Evolutionary conservation across 1,139 yeast species (phyloP), one percentile per base, ranked within the genome.

Genomic region (Protomyces pachydermus): DNA sequence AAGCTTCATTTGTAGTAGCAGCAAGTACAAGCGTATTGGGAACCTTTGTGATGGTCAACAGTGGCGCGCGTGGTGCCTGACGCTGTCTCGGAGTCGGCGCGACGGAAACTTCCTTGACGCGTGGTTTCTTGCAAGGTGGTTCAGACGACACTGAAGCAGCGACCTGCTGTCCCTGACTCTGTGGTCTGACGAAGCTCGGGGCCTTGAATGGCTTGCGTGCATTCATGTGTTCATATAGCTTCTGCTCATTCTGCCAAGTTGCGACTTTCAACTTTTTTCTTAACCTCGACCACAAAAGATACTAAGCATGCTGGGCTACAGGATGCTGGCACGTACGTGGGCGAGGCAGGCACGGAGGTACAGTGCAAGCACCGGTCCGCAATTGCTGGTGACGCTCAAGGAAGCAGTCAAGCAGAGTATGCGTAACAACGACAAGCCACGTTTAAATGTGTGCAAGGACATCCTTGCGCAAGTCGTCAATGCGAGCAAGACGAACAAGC

Each of bases 401-500:
- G 54, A 60, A 37, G 64, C 54, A 28, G 58, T 60, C 39, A 60
- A 60, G 54, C 38, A 45, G 20, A 56, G 57, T 16, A 60, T 60
- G 64, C 48, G 50, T 18, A 52, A 56, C 28, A 60, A 60, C 55
- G 64, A 60, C 42, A 60, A 54, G 39, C 18, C 46, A n/a, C 45
- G 35, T 23, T 38, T 60, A 8, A 38, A 45, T 38, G 64, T 60
- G 16, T 45, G 54, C 58, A 60, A 60, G 54, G 64, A 54, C 37
- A 25, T 60, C 34, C 50, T 60, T 18, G 64, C 65, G 12, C 61
- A 63, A 32, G 51, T 63, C 25, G 51, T 54, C 18, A 57, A 56
- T 45, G 60, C 60, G n/a, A 53, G 56, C 42, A 63, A 63, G 20
- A 57, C 65, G 18, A 58, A 46, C n/a, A 46, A 38, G 18, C 65